Percentiles rank a stretch among this genome's conserved stretches.
Evolutionary conservation across 1,284 basidiomycete species (phyloP).

Genomic region (Tranzscheliella williamsii): DNA sequence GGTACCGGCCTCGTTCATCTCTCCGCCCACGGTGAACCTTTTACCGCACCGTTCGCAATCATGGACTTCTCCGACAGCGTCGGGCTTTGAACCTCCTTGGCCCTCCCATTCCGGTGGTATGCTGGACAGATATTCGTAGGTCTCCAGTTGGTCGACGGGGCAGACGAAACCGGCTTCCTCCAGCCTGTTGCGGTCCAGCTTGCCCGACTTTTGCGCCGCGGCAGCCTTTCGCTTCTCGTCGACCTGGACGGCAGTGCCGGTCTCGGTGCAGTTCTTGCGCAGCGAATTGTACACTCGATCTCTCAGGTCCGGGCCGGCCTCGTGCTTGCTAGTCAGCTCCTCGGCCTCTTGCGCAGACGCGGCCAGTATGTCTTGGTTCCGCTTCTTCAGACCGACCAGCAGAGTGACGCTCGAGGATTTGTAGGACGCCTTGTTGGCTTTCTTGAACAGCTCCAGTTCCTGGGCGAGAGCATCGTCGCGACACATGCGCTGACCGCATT

Average conservation of each 20-base stretch:
- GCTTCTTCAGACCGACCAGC: slow-evolving; percentile 41
- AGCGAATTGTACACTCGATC: slow-evolving; percentile 5
- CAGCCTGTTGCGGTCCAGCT: slow-evolving; percentile 28
- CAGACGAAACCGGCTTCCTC: slow-evolving; percentile 41
- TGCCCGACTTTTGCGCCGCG: slow-evolving; percentile 11
- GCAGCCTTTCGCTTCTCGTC: slow-evolving; percentile 26
- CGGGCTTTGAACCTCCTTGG: slow-evolving; percentile 27
- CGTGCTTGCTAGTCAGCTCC: slow-evolving; percentile 2
- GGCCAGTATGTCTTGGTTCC: slow-evolving; percentile 19
- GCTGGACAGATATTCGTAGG: slow-evolving; percentile 34
- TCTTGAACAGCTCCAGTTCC: slow-evolving; percentile 36
- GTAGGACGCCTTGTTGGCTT: slow-evolving; percentile 29
- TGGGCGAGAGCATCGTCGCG: slow-evolving; percentile 31
- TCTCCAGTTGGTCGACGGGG: slow-evolving; percentile 34
- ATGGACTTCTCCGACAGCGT: slow-evolving; percentile 40
- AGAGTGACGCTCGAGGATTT: slow-evolving; percentile 44
- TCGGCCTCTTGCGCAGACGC: slow-evolving; percentile 11
- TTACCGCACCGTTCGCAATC: slow-evolving; percentile 50
- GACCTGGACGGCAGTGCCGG: slow-evolving; percentile 39
- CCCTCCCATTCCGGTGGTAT: slow-evolving; percentile 38
- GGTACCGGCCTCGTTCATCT: slow-evolving; percentile 21
- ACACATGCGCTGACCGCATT: slow-evolving; percentile 20
- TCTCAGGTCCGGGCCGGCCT: slow-evolving; percentile 2
- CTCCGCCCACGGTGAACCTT: slow-evolving; percentile 41
- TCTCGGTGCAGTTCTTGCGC: slow-evolving; percentile 37